These are phyloP conservation scores for Fusarium xyrophilum DNA, from an alignment of 2,329 filamentous ascomycete genomes.

Conservation along the genomic window DNA sequence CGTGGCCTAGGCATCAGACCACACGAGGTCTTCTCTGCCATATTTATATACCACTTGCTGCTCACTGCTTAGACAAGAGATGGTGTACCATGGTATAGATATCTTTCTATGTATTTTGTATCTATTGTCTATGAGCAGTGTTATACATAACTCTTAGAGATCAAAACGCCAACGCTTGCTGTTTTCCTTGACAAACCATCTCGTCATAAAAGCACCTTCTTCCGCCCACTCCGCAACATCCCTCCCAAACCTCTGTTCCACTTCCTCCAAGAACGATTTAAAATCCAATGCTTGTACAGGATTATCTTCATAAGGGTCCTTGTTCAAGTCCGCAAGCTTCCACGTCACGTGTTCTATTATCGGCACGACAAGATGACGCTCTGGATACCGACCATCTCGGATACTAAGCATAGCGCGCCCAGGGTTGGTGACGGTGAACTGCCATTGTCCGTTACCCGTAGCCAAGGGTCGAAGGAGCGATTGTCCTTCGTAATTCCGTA, in stretches of 20 bases:
- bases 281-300: conserved; percentile 39
- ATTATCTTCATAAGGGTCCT: conserved; percentile 38
- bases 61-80: accelerated
- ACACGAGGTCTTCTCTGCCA: neutral
- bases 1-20: neutral
- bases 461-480: conserved; percentile 39
- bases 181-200: conserved; percentile 47
- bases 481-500: conserved; percentile 43
- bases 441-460: conserved; percentile 37
- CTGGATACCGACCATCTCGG: conserved; percentile 41
- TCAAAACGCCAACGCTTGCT: conserved; percentile 44
- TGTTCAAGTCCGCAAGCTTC: conserved; percentile 41
- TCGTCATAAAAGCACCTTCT: conserved; percentile 41
- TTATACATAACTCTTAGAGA: neutral
- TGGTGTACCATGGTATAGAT: accelerated
- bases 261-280: conserved; percentile 26
- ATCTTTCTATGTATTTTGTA: neutral
- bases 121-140: neutral
- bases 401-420: conserved; percentile 43
- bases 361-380: conserved; percentile 43
- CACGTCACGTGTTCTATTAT: conserved; percentile 44
- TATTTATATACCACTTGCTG: accelerated
- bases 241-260: conserved; percentile 35
- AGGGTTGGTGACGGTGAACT: conserved; percentile 45
- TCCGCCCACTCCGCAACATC: conserved; percentile 42